Base-by-base conservation (phyloP, 768 basidiomycete species). In the Suillus placidus region DNA sequence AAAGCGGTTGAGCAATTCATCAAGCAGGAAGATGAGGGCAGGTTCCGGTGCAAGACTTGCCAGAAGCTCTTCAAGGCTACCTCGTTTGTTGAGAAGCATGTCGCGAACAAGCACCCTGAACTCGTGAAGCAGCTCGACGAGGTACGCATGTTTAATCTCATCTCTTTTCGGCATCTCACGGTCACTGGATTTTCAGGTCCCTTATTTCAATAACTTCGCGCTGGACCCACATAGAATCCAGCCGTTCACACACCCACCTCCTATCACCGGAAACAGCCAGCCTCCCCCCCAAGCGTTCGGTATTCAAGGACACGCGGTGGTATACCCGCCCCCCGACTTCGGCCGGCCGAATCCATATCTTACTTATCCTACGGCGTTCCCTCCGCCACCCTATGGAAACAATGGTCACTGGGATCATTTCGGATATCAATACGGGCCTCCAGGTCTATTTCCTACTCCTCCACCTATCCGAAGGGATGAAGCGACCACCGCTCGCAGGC, bases 61-160 rank as follows among this genome's bases (percentile, higher is more conserved):
- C 90, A 89, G 79, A 99, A 99, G 81, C 84, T 99, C 26, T 99
- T 99, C 89, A 96, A 96, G 77, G 97, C 95, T 5, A 91, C 93
- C 40, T 88, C 95, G 32, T 99, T 98, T 79, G 93, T 99, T 57
- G 94, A 97, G 80, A 99, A 99, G 83, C 97, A 99, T 76, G 90
- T 99, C 67, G 87, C 90, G 14, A 94, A 96, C 76, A 99, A 99
- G 76, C 97, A 99, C 75, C 82, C 91, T 13, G 93, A 97, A 66
- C 81, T 94, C 18, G 86, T 96, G 65, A 92, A 90, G 70, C 80
- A 84, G 60, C 86, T 98, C 20, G 94, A 95, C 49, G 92, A 96
- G 72, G 97, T 97, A 75, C 78, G 83, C 72, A 42, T 10, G 64
- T 43, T 55, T 67, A 4, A 49, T 68, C 60, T 64, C 60, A 64